These are phyloP conservation scores for Cadophora malorum DNA, from an alignment of 2,329 filamentous ascomycete genomes.

Conservation along the genomic window DNA sequence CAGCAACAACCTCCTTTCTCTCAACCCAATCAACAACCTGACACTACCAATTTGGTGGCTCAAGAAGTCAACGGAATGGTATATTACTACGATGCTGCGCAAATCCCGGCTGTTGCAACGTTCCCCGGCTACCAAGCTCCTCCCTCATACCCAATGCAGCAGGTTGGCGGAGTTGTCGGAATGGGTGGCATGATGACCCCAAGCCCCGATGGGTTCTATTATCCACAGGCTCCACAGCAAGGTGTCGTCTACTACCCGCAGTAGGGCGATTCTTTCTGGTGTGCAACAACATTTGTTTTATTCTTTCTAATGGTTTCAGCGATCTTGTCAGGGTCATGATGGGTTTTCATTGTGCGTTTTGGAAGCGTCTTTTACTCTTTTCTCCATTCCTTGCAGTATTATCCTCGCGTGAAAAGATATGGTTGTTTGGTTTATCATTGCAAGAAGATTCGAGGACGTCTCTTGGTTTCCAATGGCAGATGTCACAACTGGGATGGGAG, in stretches of 20 bases:
- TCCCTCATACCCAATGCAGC: conserved; percentile 60
- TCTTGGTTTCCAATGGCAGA: conserved; percentile 21
- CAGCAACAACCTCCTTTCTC: conserved; percentile 39
- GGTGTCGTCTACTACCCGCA: conserved; percentile 68
- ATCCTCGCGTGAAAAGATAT: conserved; percentile 36
- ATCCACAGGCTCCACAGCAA: conserved; percentile 58
- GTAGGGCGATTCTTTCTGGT: conserved; percentile 47
- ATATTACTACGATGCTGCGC: conserved; percentile 88
- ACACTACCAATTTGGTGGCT: conserved; percentile 61
- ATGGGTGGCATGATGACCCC: conserved; percentile 84
- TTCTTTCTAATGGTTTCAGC: conserved; percentile 43
- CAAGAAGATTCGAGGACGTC: conserved; percentile 29
- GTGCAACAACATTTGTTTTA: conserved; percentile 33
- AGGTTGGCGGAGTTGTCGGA: conserved; percentile 62
- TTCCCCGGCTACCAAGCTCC: conserved; percentile 55
- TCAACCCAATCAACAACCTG: conserved; percentile 44
- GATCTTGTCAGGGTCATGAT: conserved; percentile 38
- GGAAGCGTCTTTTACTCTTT: conserved; percentile 37
- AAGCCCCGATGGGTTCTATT: conserved; percentile 74
- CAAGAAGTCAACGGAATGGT: conserved; percentile 97
- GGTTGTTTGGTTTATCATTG: conserved; percentile 35
- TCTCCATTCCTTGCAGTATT: conserved; percentile 31
- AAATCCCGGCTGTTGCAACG: conserved; percentile 57
- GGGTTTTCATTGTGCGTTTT: conserved; percentile 41
- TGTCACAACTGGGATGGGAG: conserved; percentile 32